Percentiles rank a stretch among this genome's conserved stretches.
phyloP scores from a whole-genome alignment of 73 alveolate genomes.

The Stentor roeselii region DNA sequence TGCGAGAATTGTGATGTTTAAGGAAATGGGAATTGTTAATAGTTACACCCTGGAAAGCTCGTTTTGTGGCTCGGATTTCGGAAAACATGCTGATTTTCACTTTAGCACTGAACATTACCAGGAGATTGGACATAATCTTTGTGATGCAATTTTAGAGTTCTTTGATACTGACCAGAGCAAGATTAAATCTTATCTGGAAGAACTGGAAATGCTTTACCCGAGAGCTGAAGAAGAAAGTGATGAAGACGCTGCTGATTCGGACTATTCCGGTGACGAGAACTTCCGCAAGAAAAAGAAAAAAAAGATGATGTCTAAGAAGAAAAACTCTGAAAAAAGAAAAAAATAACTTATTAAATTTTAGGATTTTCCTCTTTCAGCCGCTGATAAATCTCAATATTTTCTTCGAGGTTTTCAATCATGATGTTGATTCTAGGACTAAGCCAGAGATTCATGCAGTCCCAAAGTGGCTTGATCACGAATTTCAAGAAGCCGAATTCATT shows the following conservation, averaged over 20 bases:
- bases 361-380: too few relatives aligned
- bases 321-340: background rate
- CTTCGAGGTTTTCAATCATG: background rate
- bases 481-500: constrained; percentile 33
- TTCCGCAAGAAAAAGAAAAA: background rate
- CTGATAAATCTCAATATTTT: background rate
- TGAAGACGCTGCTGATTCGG: background rate
- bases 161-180: constrained; percentile 90
- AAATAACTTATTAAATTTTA: background rate
- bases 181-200: constrained; percentile 34
- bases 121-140: constrained; percentile 86
- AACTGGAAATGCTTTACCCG: constrained; percentile 14
- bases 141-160: constrained; percentile 89
- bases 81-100: constrained; percentile 83
- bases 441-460: background rate
- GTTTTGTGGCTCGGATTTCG: constrained; percentile 96
- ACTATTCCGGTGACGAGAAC: constrained; percentile 8
- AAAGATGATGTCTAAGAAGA: background rate
- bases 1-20: constrained; percentile 83
- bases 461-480: constrained; percentile 33
- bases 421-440: background rate
- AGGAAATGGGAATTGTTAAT: constrained; percentile 80
- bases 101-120: constrained; percentile 79
- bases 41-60: constrained; percentile 90
- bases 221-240: constrained; percentile 23